Evolutionary conservation across 2,329 filamentous ascomycete genomes (phyloP), one percentile per base, ranked within the genome.

Genomic region (Graphium sp.): DNA sequence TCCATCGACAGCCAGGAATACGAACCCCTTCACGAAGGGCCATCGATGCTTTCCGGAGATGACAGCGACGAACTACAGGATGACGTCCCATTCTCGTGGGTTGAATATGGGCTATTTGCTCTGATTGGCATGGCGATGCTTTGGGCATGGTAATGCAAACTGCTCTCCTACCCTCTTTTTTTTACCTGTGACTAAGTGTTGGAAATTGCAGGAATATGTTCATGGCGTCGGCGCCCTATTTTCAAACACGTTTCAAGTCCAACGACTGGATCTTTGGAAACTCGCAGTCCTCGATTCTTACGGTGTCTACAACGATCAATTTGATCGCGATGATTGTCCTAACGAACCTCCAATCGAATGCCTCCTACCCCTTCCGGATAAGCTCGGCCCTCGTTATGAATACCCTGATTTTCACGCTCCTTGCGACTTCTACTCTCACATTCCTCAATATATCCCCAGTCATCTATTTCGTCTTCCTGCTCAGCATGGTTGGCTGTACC

Each of bases 181-280:
- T n/a, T 24, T 14, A 13, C 21, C 20, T 16, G 20, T 17, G 23
- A n/a, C n/a, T n/a, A n/a, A n/a, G n/a, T n/a, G n/a, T n/a, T n/a
- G n/a, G n/a, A n/a, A n/a, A 31, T 24, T 31, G 11, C 39, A 87
- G 83, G 83, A 95, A 95, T 58, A 94, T 94, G 87, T 94, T 95
- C 51, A 70, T 95, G 40, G 87, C 89, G 25, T 84, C 87, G 7
- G 82, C 83, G 2, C 83, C 87, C 5, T 95, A 95, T 59, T 94
- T 95, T 55, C 74, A 85, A 44, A 63, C 61, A 28, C 82, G 87
- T 40, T 92, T 95, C 50, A 56, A 65, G 25, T 61, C 64, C 34
- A 70, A 75, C 46, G 55, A 69, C 30, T 79, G 72, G 62, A 74
- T 91, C 32, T 62, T 75, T 20, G 62, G 70, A 37, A 81, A 84